Evolutionary conservation across 371 early-diverging fungal genomes (phyloP).

Genomic region (Mucor lusitanicus): DNA sequence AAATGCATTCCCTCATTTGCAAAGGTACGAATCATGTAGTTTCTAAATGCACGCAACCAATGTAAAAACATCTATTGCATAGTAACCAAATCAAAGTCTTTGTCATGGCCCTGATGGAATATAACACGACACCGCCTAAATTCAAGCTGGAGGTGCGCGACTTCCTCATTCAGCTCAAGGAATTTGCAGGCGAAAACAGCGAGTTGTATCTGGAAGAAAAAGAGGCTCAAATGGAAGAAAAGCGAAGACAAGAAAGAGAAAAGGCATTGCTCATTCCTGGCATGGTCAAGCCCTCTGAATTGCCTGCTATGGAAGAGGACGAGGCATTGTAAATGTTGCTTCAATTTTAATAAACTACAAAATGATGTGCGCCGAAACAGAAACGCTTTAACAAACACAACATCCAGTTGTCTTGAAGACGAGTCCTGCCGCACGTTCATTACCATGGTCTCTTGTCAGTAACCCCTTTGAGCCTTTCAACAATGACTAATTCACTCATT

Average conservation of each 20-base stretch:
- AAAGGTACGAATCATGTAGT: conserved; percentile 46
- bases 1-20: conserved; percentile 92
- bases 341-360: no score
- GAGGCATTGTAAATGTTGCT: conserved; percentile 36
- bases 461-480: no score
- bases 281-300: conserved; percentile 93
- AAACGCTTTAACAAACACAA: no score
- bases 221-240: conserved; percentile 81
- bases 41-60: not conserved
- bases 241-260: conserved; percentile 78
- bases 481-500: no score
- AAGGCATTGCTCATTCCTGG: conserved; percentile 91
- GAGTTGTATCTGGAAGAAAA: conserved; percentile 91
- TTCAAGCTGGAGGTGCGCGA: conserved; percentile 95
- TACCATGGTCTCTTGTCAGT: no score
- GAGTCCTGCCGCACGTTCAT: no score
- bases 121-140: conserved; percentile 70
- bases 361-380: no score
- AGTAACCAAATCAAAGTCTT: conserved; percentile 86
- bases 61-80: not conserved
- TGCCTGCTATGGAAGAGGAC: conserved; percentile 72
- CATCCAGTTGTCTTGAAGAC: no score
- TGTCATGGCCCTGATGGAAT: conserved; percentile 85
- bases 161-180: conserved; percentile 96
- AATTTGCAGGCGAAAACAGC: conserved; percentile 88